Evolutionary conservation across 441 rosid genomes (phyloP).

Genomic region (Sinapis alba): DNA sequence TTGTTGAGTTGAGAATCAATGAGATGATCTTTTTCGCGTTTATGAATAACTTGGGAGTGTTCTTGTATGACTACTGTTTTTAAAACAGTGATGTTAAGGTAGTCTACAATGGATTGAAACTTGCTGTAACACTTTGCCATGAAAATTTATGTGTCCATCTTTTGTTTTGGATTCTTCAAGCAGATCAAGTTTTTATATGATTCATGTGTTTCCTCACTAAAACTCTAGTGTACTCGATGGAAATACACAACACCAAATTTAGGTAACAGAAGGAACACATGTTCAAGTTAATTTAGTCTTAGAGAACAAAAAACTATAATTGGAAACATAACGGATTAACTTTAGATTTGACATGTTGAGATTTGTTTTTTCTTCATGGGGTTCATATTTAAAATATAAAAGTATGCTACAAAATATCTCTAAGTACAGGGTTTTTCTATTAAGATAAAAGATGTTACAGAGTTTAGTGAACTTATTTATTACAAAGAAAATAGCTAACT

Average conservation of each 20-base stretch:
- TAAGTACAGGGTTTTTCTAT: neutral
- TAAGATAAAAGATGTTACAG: neutral
- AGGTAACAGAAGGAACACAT: neutral
- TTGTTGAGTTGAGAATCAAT: slow-evolving; percentile 8
- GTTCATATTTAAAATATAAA: no score
- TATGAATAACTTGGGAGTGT: slow-evolving; percentile 42
- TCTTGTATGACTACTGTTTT: slow-evolving; percentile 26
- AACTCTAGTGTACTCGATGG: neutral
- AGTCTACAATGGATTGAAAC: slow-evolving; percentile 29
- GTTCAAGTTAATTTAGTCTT: neutral
- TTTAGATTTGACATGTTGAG: neutral
- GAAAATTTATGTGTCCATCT: neutral
- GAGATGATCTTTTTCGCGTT: neutral
- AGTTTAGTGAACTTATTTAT: no score
- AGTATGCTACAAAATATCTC: neutral
- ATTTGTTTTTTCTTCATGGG: no score
- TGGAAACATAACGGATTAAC: neutral
- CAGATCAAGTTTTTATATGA: neutral
- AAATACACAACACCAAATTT: neutral
- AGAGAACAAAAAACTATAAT: neutral
- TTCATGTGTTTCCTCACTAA: neutral
- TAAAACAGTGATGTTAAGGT: slow-evolving; percentile 23
- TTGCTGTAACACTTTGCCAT: slow-evolving; percentile 25
- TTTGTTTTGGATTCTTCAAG: slow-evolving; percentile 27
- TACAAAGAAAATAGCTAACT: no score